Conservation (phyloP, 2,329 filamentous ascomycete genomes). For the Didymosphaeria variabile region DNA sequence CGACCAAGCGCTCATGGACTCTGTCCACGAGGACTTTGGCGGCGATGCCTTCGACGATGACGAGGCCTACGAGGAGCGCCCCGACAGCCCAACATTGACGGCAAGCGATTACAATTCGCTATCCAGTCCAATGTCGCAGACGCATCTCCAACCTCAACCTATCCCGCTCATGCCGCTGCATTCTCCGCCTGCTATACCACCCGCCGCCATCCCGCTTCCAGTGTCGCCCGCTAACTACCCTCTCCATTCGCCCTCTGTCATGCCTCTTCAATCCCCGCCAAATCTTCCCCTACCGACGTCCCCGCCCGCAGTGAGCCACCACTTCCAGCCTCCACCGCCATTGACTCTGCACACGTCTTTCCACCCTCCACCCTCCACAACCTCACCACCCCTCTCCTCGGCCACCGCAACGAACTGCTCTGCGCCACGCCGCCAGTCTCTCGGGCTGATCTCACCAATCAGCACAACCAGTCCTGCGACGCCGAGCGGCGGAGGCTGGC, state of each 20-base stretch:
- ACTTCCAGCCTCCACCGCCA: slow-evolving; percentile 31
- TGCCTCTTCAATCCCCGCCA: slow-evolving; percentile 23
- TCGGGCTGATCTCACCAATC: slow-evolving; percentile 44
- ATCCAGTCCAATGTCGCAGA: slow-evolving; percentile 30
- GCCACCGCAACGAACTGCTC: slow-evolving; percentile 30
- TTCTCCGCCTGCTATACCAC: slow-evolving; percentile 29
- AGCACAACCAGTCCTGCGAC: slow-evolving; percentile 45
- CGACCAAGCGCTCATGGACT: slow-evolving; percentile 34
- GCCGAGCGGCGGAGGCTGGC: slow-evolving; percentile 40
- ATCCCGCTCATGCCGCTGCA: slow-evolving; percentile 16
- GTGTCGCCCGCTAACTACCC: slow-evolving; percentile 13
- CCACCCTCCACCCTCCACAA: slow-evolving; percentile 30
- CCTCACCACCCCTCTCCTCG: slow-evolving; percentile 35
- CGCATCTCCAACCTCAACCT: slow-evolving; percentile 21
- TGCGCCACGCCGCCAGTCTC: slow-evolving; percentile 37
- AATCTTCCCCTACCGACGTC: slow-evolving; percentile 30
- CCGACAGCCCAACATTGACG: slow-evolving; percentile 45
- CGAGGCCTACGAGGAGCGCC: slow-evolving; percentile 26
- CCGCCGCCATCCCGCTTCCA: slow-evolving; percentile 27
- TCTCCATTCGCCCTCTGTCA: slow-evolving; percentile 31
- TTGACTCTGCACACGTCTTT: slow-evolving; percentile 37
- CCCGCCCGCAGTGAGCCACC: slow-evolving; percentile 11
- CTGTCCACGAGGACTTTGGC: slow-evolving; percentile 38
- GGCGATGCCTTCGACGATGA: slow-evolving; percentile 25
- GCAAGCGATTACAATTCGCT: slow-evolving; percentile 42